Base-by-base conservation (phyloP, 2,329 filamentous ascomycete genomes). In the Apiospora kogelbergensis region DNA sequence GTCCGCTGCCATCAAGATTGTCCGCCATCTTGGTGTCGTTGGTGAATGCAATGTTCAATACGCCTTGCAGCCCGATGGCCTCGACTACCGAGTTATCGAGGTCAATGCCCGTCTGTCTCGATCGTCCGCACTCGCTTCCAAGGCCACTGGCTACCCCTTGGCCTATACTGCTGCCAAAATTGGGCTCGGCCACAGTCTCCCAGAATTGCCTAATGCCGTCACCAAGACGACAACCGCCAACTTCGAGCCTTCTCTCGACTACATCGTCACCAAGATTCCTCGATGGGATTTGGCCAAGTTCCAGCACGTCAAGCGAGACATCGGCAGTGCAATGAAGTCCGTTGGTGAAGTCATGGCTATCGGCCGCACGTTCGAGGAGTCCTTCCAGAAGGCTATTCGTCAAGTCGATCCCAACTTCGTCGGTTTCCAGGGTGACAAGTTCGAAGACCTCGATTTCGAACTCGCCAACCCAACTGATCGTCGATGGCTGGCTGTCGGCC, bases 321-420 rank as follows among this genome's bases (percentile, higher is more conserved):
- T 99, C 78, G 96, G 96, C 75, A 97, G 93, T 78, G 92, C 95
- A 71, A 99, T 99, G 96, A 99, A 98, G 86, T 98, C 95, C 30
- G 95, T 99, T 69, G 96, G 96, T 79, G 96, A 99, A 83, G 96
- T 99, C 70, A 99, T 99, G 96, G 96, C 96, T 73, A 98, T 99
- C 77, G 96, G 96, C 74, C 91, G 96, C 81, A 98, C 96, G 40
- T 99, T 98, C 76, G 96, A 99, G 83, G 96, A 99, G 84, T 97
- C 94, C 20, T 97, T 99, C 85, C 96, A 99, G 82, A 99, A 99
- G 86, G 96, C 96, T 72, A 97, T 98, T 78, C 93, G 96, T 70
- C 94, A 97, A 84, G 95, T 99, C 73, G 96, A 99, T 79, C 95
- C 96, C 74, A 89, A 88, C 76, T 98, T 93, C 80, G 83, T 95